These are phyloP conservation scores for Trichosporon ovoides DNA, from an alignment of 1,284 basidiomycete species.

Conservation along the genomic window DNA sequence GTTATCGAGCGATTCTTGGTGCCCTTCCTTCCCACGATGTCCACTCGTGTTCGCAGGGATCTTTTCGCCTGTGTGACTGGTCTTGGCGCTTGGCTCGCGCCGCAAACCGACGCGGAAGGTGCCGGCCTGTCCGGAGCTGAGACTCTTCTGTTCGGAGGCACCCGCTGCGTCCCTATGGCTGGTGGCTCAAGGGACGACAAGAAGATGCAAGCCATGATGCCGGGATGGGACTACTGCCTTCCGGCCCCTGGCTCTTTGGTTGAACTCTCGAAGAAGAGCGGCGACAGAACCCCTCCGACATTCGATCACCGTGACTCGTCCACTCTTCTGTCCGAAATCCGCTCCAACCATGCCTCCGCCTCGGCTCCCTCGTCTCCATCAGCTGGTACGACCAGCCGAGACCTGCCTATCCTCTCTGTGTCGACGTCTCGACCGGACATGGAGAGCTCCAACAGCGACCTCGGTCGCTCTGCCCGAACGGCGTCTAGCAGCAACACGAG, in stretches of 20 bases:
- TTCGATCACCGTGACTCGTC: slow-evolving; percentile 15
- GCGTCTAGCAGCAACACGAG: not conserved
- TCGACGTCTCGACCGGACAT: not conserved
- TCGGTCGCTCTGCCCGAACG: not conserved
- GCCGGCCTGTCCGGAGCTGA: slow-evolving; percentile 24
- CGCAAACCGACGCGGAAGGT: slow-evolving; percentile 14
- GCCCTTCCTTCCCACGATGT: slow-evolving; percentile 22
- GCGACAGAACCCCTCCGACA: not conserved
- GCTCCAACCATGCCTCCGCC: slow-evolving; percentile 1
- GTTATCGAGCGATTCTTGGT: slow-evolving; percentile 40
- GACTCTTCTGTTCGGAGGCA: slow-evolving; percentile 34
- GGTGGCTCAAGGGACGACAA: slow-evolving; percentile 3
- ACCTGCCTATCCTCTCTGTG: not conserved
- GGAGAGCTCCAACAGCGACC: not conserved
- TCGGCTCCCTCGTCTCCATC: slow-evolving; percentile 5
- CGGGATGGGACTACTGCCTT: slow-evolving; percentile 30
- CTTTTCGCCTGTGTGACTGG: slow-evolving; percentile 26
- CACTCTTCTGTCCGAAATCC: slow-evolving; percentile 11
- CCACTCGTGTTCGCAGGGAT: slow-evolving; percentile 17
- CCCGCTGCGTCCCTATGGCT: slow-evolving; percentile 19
- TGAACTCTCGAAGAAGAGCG: not conserved
- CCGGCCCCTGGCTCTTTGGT: slow-evolving; percentile 20
- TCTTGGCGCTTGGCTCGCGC: slow-evolving; percentile 22
- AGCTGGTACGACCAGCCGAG: not conserved
- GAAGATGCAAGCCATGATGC: slow-evolving; percentile 26